These are phyloP conservation scores for Hemerocallis citrina DNA, from an alignment of 106 monocot species.

Conservation along the genomic window DNA sequence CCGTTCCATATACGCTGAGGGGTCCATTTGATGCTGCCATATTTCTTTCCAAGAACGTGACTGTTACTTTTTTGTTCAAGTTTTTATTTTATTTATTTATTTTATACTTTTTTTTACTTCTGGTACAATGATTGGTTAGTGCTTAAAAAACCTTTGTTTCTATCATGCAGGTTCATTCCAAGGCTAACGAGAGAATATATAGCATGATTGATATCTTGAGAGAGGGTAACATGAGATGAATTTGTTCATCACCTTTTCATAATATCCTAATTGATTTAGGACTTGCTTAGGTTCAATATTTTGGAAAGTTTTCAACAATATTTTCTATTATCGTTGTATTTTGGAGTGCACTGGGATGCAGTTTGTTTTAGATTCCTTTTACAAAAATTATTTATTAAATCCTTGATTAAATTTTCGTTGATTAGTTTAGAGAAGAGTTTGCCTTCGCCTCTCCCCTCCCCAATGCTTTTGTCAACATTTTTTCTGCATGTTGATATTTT, in stretches of 20 bases:
- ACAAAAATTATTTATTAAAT: too few relatives aligned
- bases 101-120: neutral
- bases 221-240: slow-evolving; percentile 82
- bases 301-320: too few relatives aligned
- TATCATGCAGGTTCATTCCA: slow-evolving; percentile 43
- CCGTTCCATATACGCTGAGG: slow-evolving; percentile 87
- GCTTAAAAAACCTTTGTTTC: neutral
- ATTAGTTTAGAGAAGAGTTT: too few relatives aligned
- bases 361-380: too few relatives aligned
- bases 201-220: slow-evolving; percentile 84
- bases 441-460: too few relatives aligned
- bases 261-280: too few relatives aligned
- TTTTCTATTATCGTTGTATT: too few relatives aligned
- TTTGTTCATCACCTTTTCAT: neutral
- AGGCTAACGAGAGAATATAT: slow-evolving; percentile 61
- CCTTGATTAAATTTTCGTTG: too few relatives aligned
- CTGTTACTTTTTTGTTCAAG: neutral
- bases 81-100: neutral
- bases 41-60: slow-evolving; percentile 76
- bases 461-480: too few relatives aligned
- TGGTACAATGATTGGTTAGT: neutral
- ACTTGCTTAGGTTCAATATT: too few relatives aligned
- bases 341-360: too few relatives aligned
- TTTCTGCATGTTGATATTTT: too few relatives aligned
- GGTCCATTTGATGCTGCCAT: slow-evolving; percentile 89